phyloP scores from a whole-genome alignment of 208 protist genomes.

The Trypanosoma vivax region DNA sequence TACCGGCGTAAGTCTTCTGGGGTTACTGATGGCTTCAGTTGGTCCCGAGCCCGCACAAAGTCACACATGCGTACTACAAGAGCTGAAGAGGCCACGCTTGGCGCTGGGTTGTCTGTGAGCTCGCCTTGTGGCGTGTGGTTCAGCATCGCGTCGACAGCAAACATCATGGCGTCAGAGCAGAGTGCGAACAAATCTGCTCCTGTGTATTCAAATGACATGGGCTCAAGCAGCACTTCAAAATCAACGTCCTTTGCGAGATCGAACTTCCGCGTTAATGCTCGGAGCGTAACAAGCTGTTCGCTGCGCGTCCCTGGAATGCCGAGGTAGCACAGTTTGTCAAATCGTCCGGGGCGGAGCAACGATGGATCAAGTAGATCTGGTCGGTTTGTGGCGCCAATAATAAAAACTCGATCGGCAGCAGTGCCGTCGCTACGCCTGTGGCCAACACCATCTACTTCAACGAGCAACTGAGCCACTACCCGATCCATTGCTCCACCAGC shows the following conservation, averaged over 20 bases:
- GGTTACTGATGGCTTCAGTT: slow-evolving; percentile 82
- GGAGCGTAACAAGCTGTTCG: slow-evolving; percentile 76
- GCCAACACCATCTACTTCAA: slow-evolving; percentile 86
- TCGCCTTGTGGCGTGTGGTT: not conserved
- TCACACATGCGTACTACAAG: slow-evolving; percentile 65
- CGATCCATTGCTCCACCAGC: slow-evolving; percentile 91
- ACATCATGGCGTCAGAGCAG: slow-evolving; percentile 93
- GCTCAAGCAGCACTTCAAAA: slow-evolving; percentile 46
- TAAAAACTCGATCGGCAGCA: slow-evolving; percentile 79
- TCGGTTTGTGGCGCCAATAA: slow-evolving; percentile 90
- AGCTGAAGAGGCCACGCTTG: not conserved
- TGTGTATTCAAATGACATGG: slow-evolving; percentile 81
- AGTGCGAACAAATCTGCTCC: slow-evolving; percentile 95
- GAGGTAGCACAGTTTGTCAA: slow-evolving; percentile 87
- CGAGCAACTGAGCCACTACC: slow-evolving; percentile 89
- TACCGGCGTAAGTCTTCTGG: slow-evolving; percentile 65
- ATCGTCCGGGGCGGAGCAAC: slow-evolving; percentile 89
- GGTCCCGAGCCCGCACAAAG: slow-evolving; percentile 62
- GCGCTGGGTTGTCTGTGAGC: not conserved
- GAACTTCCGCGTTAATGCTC: slow-evolving; percentile 83
- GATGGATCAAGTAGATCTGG: slow-evolving; percentile 89
- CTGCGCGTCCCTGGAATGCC: slow-evolving; percentile 65
- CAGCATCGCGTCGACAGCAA: slow-evolving; percentile 86
- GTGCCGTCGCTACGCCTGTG: slow-evolving; percentile 69
- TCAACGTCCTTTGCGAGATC: slow-evolving; percentile 56